phyloP scores from a whole-genome alignment of 2,329 filamentous ascomycete genomes.

The Drechmeria coniospora region DNA sequence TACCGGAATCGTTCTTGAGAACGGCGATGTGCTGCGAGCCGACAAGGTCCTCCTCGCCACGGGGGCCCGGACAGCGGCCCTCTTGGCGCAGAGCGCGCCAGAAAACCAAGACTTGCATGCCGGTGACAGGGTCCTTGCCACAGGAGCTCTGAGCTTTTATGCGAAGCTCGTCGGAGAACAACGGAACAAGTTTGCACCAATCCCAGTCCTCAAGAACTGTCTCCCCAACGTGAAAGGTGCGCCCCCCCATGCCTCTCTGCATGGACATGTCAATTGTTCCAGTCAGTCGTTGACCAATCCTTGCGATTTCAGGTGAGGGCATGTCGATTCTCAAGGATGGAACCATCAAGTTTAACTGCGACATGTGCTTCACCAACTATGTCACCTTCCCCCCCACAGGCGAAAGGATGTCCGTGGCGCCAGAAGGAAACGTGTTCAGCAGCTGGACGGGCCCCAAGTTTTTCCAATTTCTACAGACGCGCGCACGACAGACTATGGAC shows the following conservation, averaged over 20 bases:
- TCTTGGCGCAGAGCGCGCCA: constrained; percentile 36
- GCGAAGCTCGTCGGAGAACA: constrained; percentile 26
- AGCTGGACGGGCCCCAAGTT: constrained; percentile 23
- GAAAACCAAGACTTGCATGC: constrained; percentile 34
- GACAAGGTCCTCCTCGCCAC: constrained; percentile 38
- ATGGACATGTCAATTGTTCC: not conserved
- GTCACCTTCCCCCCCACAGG: constrained; percentile 28
- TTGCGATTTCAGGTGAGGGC: constrained; percentile 17
- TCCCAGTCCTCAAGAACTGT: constrained; percentile 38
- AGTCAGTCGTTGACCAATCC: constrained; percentile 3
- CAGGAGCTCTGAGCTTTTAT: constrained; percentile 32
- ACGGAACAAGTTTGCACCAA: constrained; percentile 27
- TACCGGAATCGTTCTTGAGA: constrained; percentile 30
- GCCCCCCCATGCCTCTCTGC: no score
- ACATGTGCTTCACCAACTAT: constrained; percentile 42
- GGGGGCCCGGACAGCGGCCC: constrained; percentile 38
- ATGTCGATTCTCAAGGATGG: constrained; percentile 30
- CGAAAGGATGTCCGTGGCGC: constrained; percentile 35
- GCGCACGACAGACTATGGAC: constrained; percentile 20
- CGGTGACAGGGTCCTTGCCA: constrained; percentile 37
- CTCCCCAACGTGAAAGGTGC: constrained; percentile 24
- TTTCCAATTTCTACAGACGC: constrained; percentile 27
- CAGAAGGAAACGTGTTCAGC: constrained; percentile 25
- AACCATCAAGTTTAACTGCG: constrained; percentile 46
- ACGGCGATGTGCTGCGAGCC: constrained; percentile 30